Evolutionary conservation across 306 rosid genomes (phyloP).

Genomic region (Sindora glabra): DNA sequence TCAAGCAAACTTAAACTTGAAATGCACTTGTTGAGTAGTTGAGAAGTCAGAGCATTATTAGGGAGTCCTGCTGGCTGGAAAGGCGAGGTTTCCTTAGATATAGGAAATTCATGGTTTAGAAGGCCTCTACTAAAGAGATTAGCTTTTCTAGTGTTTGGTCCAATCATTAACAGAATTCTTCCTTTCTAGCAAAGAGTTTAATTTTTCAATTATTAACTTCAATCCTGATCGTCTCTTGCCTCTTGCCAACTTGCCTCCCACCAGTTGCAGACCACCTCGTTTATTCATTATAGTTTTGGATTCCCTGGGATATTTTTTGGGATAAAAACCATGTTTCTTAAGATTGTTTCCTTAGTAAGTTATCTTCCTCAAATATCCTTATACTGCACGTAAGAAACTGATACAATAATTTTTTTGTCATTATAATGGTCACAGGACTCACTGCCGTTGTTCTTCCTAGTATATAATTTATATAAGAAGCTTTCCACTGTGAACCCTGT

Average conservation of each 20-base stretch:
- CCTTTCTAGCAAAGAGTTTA: neutral
- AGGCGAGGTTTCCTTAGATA: neutral
- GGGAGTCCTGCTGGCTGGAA: neutral
- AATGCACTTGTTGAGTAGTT: neutral
- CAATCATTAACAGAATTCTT: neutral
- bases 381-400: too few relatives aligned
- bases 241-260: neutral
- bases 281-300: neutral
- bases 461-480: neutral
- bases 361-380: neutral
- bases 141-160: neutral
- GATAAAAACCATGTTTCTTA: neutral
- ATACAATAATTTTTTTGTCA: too few relatives aligned
- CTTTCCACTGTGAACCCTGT: neutral
- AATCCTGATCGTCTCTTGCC: neutral
- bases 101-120: neutral
- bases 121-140: slow-evolving; percentile 6
- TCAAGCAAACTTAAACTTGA: neutral
- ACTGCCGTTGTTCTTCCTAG: too few relatives aligned
- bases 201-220: neutral
- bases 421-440: too few relatives aligned
- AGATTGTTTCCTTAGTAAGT: neutral
- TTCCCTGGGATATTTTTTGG: neutral
- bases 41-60: neutral
- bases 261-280: neutral